phyloP scores from a whole-genome alignment of 148 eudicot genomes.

The Oxyria digyna region DNA sequence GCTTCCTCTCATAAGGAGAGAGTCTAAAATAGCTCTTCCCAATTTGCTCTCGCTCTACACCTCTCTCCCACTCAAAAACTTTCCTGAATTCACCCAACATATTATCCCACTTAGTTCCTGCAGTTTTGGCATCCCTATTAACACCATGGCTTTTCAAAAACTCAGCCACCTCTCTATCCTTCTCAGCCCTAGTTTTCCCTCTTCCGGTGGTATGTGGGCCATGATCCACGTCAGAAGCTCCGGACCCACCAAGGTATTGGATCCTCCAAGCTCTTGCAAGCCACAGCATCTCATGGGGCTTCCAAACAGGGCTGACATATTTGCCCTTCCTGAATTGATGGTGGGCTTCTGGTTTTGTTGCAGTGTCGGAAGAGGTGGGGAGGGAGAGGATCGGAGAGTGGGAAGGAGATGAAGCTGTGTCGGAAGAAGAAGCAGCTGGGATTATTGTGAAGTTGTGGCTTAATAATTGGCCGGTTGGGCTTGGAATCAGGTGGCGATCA shows the following conservation, averaged over 20 bases:
- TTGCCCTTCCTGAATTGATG: slow-evolving; percentile 67
- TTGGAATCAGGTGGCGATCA: background rate
- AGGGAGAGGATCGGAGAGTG: slow-evolving; percentile 13
- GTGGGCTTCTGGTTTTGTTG: slow-evolving; percentile 6
- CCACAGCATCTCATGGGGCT: slow-evolving; percentile 77
- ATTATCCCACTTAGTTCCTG: slow-evolving; percentile 87
- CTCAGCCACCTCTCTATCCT: slow-evolving; percentile 67
- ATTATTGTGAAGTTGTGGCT: background rate
- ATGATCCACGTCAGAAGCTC: background rate
- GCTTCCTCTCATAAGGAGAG: slow-evolving; percentile 60
- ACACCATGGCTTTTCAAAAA: slow-evolving; percentile 49
- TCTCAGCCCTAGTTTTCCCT: slow-evolving; percentile 67
- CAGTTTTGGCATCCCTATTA: slow-evolving; percentile 65
- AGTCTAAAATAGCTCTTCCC: slow-evolving; percentile 72
- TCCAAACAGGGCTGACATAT: slow-evolving; percentile 82
- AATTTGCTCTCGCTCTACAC: slow-evolving; percentile 46
- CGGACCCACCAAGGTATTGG: slow-evolving; percentile 39
- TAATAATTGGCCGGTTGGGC: background rate
- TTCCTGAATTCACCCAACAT: slow-evolving; percentile 88
- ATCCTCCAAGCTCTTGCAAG: slow-evolving; percentile 62
- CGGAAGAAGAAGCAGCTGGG: slow-evolving; percentile 5
- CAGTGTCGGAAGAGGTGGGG: slow-evolving; percentile 10
- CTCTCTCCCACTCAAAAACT: slow-evolving; percentile 84
- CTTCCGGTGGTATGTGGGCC: slow-evolving; percentile 17
- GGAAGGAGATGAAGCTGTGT: slow-evolving; percentile 25